Percentiles rank a stretch among this genome's conserved stretches.
Conservation (phyloP, 768 basidiomycete species). For the Flagelloscypha sp. region DNA sequence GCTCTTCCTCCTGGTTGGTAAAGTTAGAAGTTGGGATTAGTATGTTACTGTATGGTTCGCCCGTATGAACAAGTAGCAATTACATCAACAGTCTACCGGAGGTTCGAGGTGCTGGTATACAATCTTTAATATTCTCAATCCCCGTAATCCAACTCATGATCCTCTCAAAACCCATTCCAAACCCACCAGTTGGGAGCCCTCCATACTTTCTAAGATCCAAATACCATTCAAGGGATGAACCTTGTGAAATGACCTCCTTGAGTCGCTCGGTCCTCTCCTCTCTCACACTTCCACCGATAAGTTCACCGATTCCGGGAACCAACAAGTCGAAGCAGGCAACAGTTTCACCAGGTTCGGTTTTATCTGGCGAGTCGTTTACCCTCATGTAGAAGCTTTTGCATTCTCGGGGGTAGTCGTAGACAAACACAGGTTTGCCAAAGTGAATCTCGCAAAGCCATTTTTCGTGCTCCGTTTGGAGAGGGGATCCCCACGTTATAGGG, state of each 20-base stretch:
- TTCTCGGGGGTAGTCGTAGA: slow-evolving; percentile 76
- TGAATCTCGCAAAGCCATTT: slow-evolving; percentile 73
- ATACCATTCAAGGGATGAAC: slow-evolving; percentile 60
- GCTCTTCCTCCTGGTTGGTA: too few relatives aligned
- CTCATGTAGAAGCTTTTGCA: slow-evolving; percentile 99
- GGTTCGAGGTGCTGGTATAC: slow-evolving; percentile 89
- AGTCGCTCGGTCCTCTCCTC: slow-evolving; percentile 62
- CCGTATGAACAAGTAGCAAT: too few relatives aligned
- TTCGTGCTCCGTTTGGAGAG: slow-evolving; percentile 88
- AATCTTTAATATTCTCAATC: slow-evolving; percentile 86
- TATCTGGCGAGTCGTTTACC: slow-evolving; percentile 32
- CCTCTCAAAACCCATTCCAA: slow-evolving; percentile 93
- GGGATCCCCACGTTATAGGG: slow-evolving; percentile 56
- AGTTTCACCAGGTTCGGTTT: slow-evolving; percentile 33
- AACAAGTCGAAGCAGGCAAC: slow-evolving; percentile 96
- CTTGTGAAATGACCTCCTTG: slow-evolving; percentile 16
- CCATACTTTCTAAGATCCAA: slow-evolving; percentile 77
- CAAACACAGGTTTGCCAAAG: slow-evolving; percentile 73
- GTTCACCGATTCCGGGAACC: slow-evolving; percentile 80
- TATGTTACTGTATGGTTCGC: too few relatives aligned
- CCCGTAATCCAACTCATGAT: slow-evolving; percentile 83
- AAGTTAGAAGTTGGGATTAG: too few relatives aligned
- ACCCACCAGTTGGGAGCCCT: slow-evolving; percentile 88
- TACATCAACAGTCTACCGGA: slow-evolving; percentile 67
- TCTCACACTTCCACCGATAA: slow-evolving; percentile 86